phyloP scores from a whole-genome alignment of 2,329 filamentous ascomycete genomes.

The Cladosporium halotolerans region DNA sequence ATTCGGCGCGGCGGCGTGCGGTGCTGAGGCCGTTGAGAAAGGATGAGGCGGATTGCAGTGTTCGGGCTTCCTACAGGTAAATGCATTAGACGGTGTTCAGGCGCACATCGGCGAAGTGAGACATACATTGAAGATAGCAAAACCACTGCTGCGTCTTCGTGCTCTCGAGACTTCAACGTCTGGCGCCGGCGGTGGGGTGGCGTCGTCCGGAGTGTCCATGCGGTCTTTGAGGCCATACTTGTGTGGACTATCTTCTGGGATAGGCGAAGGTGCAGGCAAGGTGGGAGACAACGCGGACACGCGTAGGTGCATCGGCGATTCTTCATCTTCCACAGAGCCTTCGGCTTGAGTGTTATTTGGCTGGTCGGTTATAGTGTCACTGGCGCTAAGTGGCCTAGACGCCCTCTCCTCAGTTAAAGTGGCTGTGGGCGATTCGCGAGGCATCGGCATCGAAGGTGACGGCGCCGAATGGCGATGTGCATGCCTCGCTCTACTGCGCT shows the following conservation, averaged over 20 bases:
- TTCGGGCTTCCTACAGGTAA: conserved; percentile 26
- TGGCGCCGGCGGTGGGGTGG: conserved; percentile 16
- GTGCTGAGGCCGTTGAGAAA: conserved; percentile 30
- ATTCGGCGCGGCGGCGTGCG: conserved; percentile 27
- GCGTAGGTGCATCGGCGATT: conserved; percentile 6
- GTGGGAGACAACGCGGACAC: conserved; percentile 23
- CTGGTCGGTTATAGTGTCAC: conserved; percentile 19
- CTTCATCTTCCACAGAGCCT: conserved; percentile 10
- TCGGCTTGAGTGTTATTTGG: conserved; percentile 3
- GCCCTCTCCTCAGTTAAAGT: conserved; percentile 21
- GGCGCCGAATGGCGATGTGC: conserved; percentile 13
- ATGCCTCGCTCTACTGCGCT: conserved; percentile 11
- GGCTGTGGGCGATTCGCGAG: conserved; percentile 20
- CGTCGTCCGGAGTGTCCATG: conserved; percentile 26
- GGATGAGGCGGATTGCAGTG: conserved; percentile 27
- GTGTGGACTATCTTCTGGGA: conserved; percentile 31
- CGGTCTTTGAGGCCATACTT: conserved; percentile 30
- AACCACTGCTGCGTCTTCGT: conserved; percentile 26
- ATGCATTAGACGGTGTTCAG: not conserved
- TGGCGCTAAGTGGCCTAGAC: conserved; percentile 20
- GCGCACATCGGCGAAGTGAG: not conserved
- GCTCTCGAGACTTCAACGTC: conserved; percentile 21
- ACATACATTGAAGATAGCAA: conserved; percentile 30
- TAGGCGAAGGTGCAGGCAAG: conserved; percentile 26
- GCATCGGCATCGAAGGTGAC: conserved; percentile 14